Evolutionary conservation across 139 green algal genomes (phyloP), one percentile per base, ranked within the genome.

Genomic region (Chlamydomonas schloesseri): DNA sequence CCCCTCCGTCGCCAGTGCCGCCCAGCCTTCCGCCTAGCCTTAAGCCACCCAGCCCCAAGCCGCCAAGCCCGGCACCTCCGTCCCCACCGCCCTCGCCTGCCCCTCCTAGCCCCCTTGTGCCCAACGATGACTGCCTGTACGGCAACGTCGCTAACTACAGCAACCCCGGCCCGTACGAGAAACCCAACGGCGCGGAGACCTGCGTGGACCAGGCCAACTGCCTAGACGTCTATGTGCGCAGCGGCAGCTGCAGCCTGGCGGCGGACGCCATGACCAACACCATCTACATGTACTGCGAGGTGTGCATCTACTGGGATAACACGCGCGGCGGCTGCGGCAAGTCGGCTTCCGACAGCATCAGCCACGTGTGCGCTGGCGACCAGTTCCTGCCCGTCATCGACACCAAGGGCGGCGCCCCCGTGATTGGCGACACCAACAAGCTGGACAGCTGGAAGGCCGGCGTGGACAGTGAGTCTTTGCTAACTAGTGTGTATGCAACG

Each of bases 291-390:
- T 55, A 75, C 70, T 75, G 70, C 70, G 10, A 55, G 20, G 70
- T 75, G 36, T 75, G 70, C 37, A 23, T 75, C 20, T 75, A 34
- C 23, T 75, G 70, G 70, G 20, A 31, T 36, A 31, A 57, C 37
- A 57, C 20, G 1, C 70, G 70, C 70, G 37, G 37, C 70, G 55
- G 70, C 70, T 37, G 34, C 20, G 55, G 55, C 34, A 18, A 55
- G 17, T 31, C 11, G 2, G 36, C 1, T 1, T 33, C 13, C 5
- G 64, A 34, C 26, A 75, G 17, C 18, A 57, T 75, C 21, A 75
- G 70, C 70, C 70, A 75, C 37, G 70, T 75, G 21, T 75, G 70
- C 70, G 29, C 17, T 2, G 70, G 70, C 21, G 70, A 75, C 37
- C 20, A 75, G 70, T 55, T 57, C 70, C 31, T 57, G 70, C 26